These are phyloP conservation scores for Phytophthora colocasiae DNA, from an alignment of 352 stramenopile genomes.

Conservation along the genomic window DNA sequence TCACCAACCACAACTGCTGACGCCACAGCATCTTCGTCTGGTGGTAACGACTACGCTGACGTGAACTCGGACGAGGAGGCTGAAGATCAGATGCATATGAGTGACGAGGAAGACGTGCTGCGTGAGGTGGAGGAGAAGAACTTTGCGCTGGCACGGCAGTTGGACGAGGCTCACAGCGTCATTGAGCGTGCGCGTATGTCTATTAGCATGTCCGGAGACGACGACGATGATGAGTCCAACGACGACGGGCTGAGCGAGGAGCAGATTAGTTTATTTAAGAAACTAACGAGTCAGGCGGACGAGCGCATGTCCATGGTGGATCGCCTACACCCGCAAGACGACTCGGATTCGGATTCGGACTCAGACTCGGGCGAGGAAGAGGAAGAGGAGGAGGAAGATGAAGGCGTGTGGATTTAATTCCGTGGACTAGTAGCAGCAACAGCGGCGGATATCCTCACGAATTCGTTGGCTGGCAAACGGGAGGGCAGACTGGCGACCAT, in stretches of 20 bases:
- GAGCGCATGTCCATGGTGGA: slow-evolving; percentile 89
- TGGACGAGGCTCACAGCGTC: slow-evolving; percentile 85
- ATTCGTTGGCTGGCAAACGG: slow-evolving; percentile 23
- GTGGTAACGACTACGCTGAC: slow-evolving; percentile 79
- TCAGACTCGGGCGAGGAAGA: slow-evolving; percentile 63
- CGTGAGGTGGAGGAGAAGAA: slow-evolving; percentile 87
- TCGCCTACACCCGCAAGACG: slow-evolving; percentile 75
- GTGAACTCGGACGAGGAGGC: slow-evolving; percentile 84
- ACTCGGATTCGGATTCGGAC: slow-evolving; percentile 83
- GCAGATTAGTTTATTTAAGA: slow-evolving; percentile 93
- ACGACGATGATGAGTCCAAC: slow-evolving; percentile 66
- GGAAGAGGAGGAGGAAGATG: slow-evolving; percentile 69
- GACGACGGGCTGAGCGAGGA: slow-evolving; percentile 77
- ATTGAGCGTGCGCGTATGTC: slow-evolving; percentile 87
- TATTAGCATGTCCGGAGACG: slow-evolving; percentile 85
- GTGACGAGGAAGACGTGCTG: slow-evolving; percentile 76
- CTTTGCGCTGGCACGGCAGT: slow-evolving; percentile 82
- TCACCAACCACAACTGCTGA: slow-evolving; percentile 44
- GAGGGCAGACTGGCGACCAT: slow-evolving; percentile 16
- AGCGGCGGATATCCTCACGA: slow-evolving; percentile 5
- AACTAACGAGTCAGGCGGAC: slow-evolving; percentile 87
- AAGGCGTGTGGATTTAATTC: slow-evolving; percentile 89
- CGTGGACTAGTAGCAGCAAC: slow-evolving; percentile 25
- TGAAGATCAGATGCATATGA: slow-evolving; percentile 79
- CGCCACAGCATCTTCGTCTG: slow-evolving; percentile 41